A percentile compares a stretch with the other conserved stretches of the same genome.
These are phyloP conservation scores for Colletotrichum filicis DNA, from an alignment of 2,329 filamentous ascomycete genomes.

Conservation along the genomic window DNA sequence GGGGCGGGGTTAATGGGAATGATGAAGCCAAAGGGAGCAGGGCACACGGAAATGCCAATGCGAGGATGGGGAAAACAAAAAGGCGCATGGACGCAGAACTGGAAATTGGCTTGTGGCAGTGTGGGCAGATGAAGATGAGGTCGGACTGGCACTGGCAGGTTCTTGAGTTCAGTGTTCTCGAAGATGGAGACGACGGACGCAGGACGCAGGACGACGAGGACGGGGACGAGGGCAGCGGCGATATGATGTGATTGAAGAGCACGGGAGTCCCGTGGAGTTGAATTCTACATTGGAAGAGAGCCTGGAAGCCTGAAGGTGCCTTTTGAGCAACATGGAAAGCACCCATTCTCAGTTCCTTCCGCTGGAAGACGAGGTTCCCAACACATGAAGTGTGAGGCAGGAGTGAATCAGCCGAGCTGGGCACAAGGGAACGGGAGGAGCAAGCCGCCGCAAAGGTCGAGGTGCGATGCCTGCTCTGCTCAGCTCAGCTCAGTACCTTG, in stretches of 20 bases:
- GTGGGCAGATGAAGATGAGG: background rate
- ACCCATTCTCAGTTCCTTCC: background rate
- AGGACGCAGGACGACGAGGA: background rate
- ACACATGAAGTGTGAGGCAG: too few species aligned
- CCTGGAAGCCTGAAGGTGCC: too few species aligned
- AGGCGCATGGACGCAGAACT: background rate
- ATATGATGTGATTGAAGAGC: conserved; percentile 8
- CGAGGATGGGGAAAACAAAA: conserved; percentile 30
- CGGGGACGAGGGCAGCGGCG: background rate
- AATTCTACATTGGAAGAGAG: too few species aligned
- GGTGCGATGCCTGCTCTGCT: background rate
- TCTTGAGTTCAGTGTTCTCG: background rate
- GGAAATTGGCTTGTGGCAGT: background rate
- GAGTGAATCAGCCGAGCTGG: too few species aligned
- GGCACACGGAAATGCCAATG: conserved; percentile 29
- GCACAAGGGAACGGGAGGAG: too few species aligned
- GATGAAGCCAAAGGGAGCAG: conserved; percentile 15
- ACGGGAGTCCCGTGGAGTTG: background rate
- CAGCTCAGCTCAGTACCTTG: too few species aligned
- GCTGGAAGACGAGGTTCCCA: background rate
- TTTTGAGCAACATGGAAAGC: background rate
- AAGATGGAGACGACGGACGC: background rate
- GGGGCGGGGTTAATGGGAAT: conserved; percentile 8
- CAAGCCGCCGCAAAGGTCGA: background rate
- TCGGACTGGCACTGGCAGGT: background rate